phyloP scores from a whole-genome alignment of 192 early-diverging fungal genomes.

The Coemansia sp. region DNA sequence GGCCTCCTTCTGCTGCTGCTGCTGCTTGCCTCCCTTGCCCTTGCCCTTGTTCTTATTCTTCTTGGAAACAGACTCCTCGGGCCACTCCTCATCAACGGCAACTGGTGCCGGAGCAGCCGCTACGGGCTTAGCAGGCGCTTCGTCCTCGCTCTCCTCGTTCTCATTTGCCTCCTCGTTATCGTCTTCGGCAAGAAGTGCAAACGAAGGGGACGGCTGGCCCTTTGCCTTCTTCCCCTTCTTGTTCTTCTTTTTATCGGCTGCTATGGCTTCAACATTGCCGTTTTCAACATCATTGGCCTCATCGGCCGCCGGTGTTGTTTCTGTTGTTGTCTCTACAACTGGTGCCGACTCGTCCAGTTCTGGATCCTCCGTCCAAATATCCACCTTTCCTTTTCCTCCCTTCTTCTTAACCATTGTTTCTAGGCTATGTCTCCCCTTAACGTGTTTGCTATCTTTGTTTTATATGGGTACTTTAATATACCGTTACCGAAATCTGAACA shows the following conservation, averaged over 20 bases:
- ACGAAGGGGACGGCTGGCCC: conserved; percentile 10
- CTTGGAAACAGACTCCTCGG: conserved; percentile 10
- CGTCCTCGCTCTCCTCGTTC: conserved; percentile 13
- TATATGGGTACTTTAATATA: too few relatives aligned
- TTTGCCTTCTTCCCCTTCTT: conserved; percentile 29
- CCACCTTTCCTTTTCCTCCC: conserved; percentile 19
- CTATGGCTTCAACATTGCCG: conserved; percentile 6
- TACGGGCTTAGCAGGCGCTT: conserved; percentile 14
- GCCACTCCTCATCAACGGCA: conserved; percentile 12
- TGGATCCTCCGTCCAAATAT: conserved; percentile 41
- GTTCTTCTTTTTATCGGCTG: conserved; percentile 24
- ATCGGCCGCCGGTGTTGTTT: background rate
- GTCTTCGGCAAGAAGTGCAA: conserved; percentile 34
- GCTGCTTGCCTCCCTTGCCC: conserved; percentile 13
- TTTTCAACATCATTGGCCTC: conserved; percentile 7
- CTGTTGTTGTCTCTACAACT: background rate
- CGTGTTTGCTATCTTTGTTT: background rate
- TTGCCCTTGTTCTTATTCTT: conserved; percentile 30
- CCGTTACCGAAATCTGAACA: too few relatives aligned
- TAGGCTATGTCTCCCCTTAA: background rate
- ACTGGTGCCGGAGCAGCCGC: conserved; percentile 8
- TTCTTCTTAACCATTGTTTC: conserved; percentile 38
- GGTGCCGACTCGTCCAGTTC: conserved; percentile 13
- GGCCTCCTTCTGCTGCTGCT: conserved; percentile 9
- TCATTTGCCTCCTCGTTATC: conserved; percentile 54